Conservation (phyloP, 2,329 filamentous ascomycete species). For the Grosmannia serpens region DNA sequence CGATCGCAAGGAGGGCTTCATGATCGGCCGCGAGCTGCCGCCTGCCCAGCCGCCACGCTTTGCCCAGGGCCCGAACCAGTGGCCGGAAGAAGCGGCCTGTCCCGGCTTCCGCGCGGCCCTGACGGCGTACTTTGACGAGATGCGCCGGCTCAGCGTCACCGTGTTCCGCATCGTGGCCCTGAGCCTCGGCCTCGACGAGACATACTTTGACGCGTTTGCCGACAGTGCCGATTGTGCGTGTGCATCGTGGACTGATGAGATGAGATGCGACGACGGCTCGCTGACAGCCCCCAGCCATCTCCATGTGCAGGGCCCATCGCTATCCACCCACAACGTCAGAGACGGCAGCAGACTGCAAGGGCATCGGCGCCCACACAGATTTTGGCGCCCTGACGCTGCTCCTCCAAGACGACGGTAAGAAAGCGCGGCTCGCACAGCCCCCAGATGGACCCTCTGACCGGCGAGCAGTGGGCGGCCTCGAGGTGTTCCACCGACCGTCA, state of each 20-base stretch:
- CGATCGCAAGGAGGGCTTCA: conserved; percentile 23
- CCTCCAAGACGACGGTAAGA: conserved; percentile 3
- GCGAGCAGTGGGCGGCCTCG: conserved; percentile 70
- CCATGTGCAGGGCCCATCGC: conserved; percentile 12
- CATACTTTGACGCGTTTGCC: conserved; percentile 23
- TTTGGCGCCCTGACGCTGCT: conserved; percentile 6
- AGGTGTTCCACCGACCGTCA: conserved; percentile 23
- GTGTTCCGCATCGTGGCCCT: conserved; percentile 21
- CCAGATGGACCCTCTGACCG: too few relatives aligned
- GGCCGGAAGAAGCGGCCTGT: conserved; percentile 13
- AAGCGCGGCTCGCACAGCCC: too few relatives aligned
- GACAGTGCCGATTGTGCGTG: conserved; percentile 3
- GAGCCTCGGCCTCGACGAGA: conserved; percentile 27
- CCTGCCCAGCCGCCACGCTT: conserved; percentile 7
- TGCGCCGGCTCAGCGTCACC: conserved; percentile 1
- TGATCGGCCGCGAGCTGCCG: conserved; percentile 17
- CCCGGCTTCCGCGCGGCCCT: conserved; percentile 1
- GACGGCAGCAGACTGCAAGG: conserved; percentile 24
- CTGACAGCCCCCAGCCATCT: background rate
- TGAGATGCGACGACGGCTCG: too few relatives aligned
- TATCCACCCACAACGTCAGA: conserved; percentile 29
- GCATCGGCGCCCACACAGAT: conserved; percentile 32
- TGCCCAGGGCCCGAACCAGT: conserved; percentile 17
- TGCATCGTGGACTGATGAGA: background rate
- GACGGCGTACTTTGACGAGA: conserved; percentile 7